Base-by-base conservation (phyloP, 164 flowering plant genomes). In the Brasenia schreberi region DNA sequence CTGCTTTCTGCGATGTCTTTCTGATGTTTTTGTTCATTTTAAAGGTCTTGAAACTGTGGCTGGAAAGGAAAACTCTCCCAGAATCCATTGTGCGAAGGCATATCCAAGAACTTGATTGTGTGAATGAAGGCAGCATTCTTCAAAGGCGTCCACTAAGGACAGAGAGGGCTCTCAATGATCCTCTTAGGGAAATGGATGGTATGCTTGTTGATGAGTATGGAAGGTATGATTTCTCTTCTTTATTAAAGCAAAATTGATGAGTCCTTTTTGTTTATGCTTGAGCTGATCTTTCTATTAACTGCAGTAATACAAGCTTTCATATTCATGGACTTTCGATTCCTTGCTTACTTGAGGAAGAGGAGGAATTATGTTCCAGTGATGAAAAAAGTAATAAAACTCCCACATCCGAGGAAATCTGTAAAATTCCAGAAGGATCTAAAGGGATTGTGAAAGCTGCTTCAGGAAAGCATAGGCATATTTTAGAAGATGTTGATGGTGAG, bases 401-500 rank as follows among this genome's bases (percentile, higher is more conserved):
- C 58, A 88, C 99, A 42, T 97, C 99, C 66, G 97, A 86, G 71
- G 61, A 80, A 33, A 7, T 6, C 62, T 43, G n/a, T 71, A 77
- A 69, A 58, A 61, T 65, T 67, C 75, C 70, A 18, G 81, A 80
- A 68, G 85, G 71, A 56, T 72, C 65, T 44, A 85, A 71, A 68
- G 64, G 66, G 16, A 63, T 62, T 16, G 69, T 65, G 4, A 5
- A 65, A 27, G 69, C 77, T 45, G 69, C 75, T 60, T 65, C 65
- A 42, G 87, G 79, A 64, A 89, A 84, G 76, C 97, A 77, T 70
- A 76, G 79, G 10, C 97, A 81, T 76, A 84, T 95, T 53, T 74
- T 95, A 80, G 97, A 89, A 76, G 99, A 88, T 77, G 99, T 95
- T 69, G 97, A 95, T 75, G 97, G 96, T 56, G 99, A 95, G 76